These are phyloP conservation scores for Cercospora brassicicola DNA, from an alignment of 2,329 filamentous ascomycete species.

Conservation along the genomic window DNA sequence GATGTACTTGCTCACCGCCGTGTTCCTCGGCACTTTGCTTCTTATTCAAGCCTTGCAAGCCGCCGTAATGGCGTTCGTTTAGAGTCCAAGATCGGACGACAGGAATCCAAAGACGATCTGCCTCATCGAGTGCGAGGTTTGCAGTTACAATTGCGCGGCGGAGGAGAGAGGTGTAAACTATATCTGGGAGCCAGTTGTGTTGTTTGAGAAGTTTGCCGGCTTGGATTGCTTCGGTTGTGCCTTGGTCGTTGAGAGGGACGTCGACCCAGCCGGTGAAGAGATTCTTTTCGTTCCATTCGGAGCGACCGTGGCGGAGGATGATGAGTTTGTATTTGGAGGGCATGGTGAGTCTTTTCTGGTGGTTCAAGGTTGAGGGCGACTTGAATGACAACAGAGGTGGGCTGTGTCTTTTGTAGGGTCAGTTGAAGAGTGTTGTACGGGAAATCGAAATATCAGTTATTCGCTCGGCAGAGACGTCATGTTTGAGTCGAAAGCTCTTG, in stretches of 20 bases:
- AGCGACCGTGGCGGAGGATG: conserved; percentile 24
- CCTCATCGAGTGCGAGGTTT: neutral
- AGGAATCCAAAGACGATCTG: neutral
- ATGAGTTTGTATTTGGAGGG: conserved; percentile 16
- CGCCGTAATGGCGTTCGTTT: neutral
- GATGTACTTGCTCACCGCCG: neutral
- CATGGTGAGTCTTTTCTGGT: neutral
- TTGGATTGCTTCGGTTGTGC: conserved; percentile 16
- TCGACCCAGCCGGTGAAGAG: conserved; percentile 27
- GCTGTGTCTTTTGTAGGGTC: neutral
- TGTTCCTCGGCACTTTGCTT: neutral
- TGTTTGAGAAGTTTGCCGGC: conserved; percentile 8
- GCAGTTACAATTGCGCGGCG: neutral
- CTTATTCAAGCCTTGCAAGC: neutral
- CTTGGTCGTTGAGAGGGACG: conserved; percentile 21
- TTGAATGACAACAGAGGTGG: too few relatives aligned
- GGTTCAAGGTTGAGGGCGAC: too few relatives aligned
- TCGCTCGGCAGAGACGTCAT: neutral
- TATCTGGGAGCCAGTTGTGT: neutral
- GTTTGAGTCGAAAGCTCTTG: neutral
- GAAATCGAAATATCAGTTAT: neutral
- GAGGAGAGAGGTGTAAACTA: neutral
- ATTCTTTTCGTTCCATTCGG: conserved; percentile 23
- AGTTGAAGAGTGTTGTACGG: neutral
- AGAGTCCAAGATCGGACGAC: neutral